Percentiles rank a stretch among this genome's conserved stretches.
These are phyloP conservation scores for Moniliophthora roreri DNA, from an alignment of 1,284 basidiomycete genomes.

Conservation along the genomic window DNA sequence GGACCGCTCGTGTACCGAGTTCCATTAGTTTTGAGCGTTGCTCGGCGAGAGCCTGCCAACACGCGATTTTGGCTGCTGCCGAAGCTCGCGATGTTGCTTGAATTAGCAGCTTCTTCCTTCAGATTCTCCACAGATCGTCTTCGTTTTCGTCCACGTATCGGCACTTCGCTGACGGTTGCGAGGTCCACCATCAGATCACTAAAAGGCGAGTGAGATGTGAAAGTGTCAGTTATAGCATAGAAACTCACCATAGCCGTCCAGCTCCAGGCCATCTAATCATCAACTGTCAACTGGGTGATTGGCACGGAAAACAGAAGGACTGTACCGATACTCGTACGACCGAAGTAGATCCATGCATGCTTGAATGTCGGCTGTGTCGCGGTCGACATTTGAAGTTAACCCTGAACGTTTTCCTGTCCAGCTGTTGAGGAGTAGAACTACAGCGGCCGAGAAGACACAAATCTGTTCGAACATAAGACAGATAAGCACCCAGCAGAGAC, in stretches of 20 bases:
- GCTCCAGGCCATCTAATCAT: slow-evolving; percentile 38
- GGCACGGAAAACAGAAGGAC: slow-evolving; percentile 3
- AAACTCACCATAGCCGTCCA: slow-evolving; percentile 38
- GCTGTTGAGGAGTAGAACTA: slow-evolving; percentile 60
- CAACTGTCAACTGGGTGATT: not conserved
- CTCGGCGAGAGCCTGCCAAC: slow-evolving; percentile 1
- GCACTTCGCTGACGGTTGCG: slow-evolving; percentile 18
- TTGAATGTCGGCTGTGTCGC: slow-evolving; percentile 54
- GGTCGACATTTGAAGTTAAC: slow-evolving; percentile 40
- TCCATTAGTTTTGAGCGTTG: not conserved
- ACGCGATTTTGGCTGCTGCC: not conserved
- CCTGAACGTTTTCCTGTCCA: slow-evolving; percentile 56
- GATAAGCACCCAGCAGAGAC: not conserved
- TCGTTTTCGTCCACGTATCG: slow-evolving; percentile 8
- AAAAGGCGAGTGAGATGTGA: not conserved
- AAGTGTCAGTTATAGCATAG: not conserved
- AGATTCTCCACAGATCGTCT: slow-evolving; percentile 9
- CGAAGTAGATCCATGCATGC: slow-evolving; percentile 52
- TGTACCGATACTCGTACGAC: slow-evolving; percentile 41
- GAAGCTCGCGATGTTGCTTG: not conserved
- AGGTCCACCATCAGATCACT: slow-evolving; percentile 37
- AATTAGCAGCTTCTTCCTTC: not conserved
- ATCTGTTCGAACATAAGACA: not conserved
- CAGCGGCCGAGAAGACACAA: slow-evolving; percentile 33
- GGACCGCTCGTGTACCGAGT: not conserved